Base-by-base conservation (phyloP, 2,329 filamentous ascomycete genomes). In the Domatiomyces globalis region DNA sequence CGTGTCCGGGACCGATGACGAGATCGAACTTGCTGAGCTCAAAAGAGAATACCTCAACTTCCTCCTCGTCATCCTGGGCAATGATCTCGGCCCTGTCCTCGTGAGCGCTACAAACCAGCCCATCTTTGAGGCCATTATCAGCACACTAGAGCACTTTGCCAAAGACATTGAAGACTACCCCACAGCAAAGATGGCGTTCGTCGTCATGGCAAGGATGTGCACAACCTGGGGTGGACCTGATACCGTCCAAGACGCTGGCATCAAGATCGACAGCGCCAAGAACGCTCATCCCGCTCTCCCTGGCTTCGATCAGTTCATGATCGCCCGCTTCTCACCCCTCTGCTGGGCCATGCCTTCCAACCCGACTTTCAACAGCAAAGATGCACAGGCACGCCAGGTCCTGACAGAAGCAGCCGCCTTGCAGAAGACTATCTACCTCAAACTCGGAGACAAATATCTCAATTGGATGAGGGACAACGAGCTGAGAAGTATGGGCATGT, bases 21-120 rank as follows among this genome's bases (percentile, higher is more conserved):
- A 95, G 68, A 94, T 98, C 54, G 89, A 98, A 67, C 78, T 96
- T 49, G 83, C 80, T 15, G 92, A 96, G 68, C 75, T 98, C 54
- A 85, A 90, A 60, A 80, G 87, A 57, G 90, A 98, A 64, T 98
- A 95, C 62, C 76, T 98, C n/a, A 87, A 88, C 51, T 96, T 98
- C 67, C 73, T 98, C 56, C 80, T 88, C 48, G 83, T 94, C 52
- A 88, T 98, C 53, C 71, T 98, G 39, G 87, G 87, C 65, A 94
- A 98, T 64, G 86, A 94, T 51, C 79, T 98, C 4, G 87, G 85
- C 8, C 79, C 83, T 22, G 87, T 96, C 10, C 81, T 98, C 43
- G 84, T 98, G 57, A 95, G 87, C 63, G 82, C 87, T 63, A 65
- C 81, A 8, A 98, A 98, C 69, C 90, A 95, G 72, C 78, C 80